Base-by-base conservation (phyloP, 208 protist species). In the Wallacemonas sp. region DNA sequence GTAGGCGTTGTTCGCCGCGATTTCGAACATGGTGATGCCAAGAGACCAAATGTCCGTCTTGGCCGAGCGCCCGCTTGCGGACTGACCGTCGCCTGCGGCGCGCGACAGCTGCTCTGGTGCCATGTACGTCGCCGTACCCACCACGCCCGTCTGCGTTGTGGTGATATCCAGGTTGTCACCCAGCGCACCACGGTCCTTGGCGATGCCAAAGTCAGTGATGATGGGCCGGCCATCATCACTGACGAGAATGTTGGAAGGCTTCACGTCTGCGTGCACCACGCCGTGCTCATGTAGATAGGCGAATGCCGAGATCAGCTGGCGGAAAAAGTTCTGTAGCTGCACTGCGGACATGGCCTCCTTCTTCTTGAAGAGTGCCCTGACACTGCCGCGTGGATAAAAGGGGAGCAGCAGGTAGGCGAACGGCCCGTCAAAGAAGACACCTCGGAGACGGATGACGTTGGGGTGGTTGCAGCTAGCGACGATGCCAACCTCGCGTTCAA, bases 151-250 rank as follows among this genome's bases (percentile, higher is more conserved):
- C 53, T 32, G 70, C 32, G 63, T 83, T 34, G 22, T 68, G 32
- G 78, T 86, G 44, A 84, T 8, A 58, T 89, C 82, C 3, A 65
- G 38, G 12, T 44, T 36, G 36, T 77, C 70, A 24, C 78, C 78
- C 24, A 81, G 78, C 3, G 29, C 32, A 46, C 70, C 80, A 48
- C 63, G 63, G 27, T 81, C 65, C 71, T 81, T 84, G 9, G 79
- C 80, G 32, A 89, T 83, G 58, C 92, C 92, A 68, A 97, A 95
- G 66, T 97, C 92, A 6, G 83, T 69, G 41, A 97, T 70, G 19
- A 87, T 76, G 1, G 86, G 76, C 22, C 76, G 68, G n/a, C 81
- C 70, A 32, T 93, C 80, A 27, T 65, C 69, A 29, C 78, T 73
- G 27, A 93, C 54, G 39, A 93, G 77, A n/a, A 93, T 75, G 58